These are phyloP conservation scores for Nemania abortiva DNA, from an alignment of 2,329 filamentous ascomycete species.

Conservation along the genomic window DNA sequence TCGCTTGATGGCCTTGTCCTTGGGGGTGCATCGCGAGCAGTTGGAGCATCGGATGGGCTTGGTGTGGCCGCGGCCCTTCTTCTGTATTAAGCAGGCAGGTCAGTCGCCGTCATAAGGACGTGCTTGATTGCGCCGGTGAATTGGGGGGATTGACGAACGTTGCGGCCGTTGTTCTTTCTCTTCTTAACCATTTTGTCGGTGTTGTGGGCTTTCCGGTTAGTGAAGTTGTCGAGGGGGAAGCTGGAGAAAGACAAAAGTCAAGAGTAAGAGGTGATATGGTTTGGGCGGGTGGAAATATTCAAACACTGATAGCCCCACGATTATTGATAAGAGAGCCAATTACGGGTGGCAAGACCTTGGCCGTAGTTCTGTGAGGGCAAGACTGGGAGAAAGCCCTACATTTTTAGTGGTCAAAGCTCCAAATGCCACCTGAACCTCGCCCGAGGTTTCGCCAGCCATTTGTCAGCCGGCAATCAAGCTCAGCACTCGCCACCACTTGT, in stretches of 20 bases:
- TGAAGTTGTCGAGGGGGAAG: slow-evolving; percentile 38
- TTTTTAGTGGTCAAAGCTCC: slow-evolving; percentile 28
- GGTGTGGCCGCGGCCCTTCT: slow-evolving; percentile 97
- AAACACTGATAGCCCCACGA: slow-evolving; percentile 35
- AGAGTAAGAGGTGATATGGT: slow-evolving; percentile 20
- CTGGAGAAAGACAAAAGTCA: slow-evolving; percentile 25
- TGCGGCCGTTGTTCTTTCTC: slow-evolving; percentile 70
- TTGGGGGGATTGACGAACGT: slow-evolving; percentile 57
- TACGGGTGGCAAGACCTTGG: slow-evolving; percentile 8
- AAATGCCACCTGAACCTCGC: neutral
- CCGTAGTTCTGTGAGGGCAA: slow-evolving; percentile 43
- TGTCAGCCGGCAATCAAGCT: neutral
- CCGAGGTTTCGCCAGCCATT: slow-evolving; percentile 39
- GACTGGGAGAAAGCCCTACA: slow-evolving; percentile 46
- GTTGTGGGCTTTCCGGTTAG: slow-evolving; percentile 40
- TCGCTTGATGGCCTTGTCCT: slow-evolving; percentile 99
- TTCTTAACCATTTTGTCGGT: slow-evolving; percentile 78
- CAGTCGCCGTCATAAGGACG: slow-evolving; percentile 39
- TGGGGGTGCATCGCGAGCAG: slow-evolving; percentile 88
- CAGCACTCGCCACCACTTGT: slow-evolving; percentile 26
- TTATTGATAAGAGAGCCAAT: slow-evolving; percentile 31
- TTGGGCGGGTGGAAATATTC: slow-evolving; percentile 33
- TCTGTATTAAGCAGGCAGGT: slow-evolving; percentile 40
- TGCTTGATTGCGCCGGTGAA: neutral
- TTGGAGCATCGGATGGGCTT: slow-evolving; percentile 92